Evolutionary conservation across 2,329 filamentous ascomycete genomes (phyloP).

Genomic region (Fusarium fujikuroi): DNA sequence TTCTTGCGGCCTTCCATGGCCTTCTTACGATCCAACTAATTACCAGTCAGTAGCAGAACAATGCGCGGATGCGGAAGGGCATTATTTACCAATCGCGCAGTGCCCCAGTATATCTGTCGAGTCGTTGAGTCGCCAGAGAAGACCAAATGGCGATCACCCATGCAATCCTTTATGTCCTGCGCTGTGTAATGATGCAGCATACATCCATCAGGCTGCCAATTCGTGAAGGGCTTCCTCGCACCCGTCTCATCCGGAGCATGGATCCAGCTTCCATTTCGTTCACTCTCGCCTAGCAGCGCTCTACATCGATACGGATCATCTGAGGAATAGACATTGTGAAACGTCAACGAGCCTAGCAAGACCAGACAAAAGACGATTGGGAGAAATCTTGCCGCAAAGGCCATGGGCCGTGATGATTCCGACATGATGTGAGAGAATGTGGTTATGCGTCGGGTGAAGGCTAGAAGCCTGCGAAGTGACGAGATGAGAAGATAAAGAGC

Average conservation of each 20-base stretch:
- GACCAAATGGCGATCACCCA: constrained; percentile 62
- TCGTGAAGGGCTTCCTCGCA: constrained; percentile 50
- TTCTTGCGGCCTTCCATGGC: constrained; percentile 18
- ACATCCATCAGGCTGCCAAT: constrained; percentile 71
- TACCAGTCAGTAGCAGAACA: not conserved
- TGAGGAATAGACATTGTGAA: constrained; percentile 16
- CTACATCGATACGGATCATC: constrained; percentile 65
- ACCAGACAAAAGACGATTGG: constrained; percentile 34
- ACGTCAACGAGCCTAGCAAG: constrained; percentile 28
- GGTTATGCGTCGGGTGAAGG: not conserved
- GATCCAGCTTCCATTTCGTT: constrained; percentile 62
- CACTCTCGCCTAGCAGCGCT: constrained; percentile 49
- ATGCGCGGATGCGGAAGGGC: too few species aligned
- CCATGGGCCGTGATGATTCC: constrained; percentile 5
- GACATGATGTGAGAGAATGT: constrained; percentile 19
- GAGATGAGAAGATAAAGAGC: not conserved
- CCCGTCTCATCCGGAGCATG: constrained; percentile 46
- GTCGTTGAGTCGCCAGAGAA: constrained; percentile 71
- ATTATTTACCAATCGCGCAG: constrained; percentile 44
- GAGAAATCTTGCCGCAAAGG: constrained; percentile 25
- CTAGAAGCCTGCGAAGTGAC: not conserved
- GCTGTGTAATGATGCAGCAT: constrained; percentile 65
- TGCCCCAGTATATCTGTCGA: constrained; percentile 69
- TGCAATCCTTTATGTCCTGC: constrained; percentile 63
- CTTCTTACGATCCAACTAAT: constrained; percentile 38